These are phyloP conservation scores for Xenosphaeropsis pyriputrescens DNA, from an alignment of 2,329 filamentous ascomycete genomes.

Conservation along the genomic window DNA sequence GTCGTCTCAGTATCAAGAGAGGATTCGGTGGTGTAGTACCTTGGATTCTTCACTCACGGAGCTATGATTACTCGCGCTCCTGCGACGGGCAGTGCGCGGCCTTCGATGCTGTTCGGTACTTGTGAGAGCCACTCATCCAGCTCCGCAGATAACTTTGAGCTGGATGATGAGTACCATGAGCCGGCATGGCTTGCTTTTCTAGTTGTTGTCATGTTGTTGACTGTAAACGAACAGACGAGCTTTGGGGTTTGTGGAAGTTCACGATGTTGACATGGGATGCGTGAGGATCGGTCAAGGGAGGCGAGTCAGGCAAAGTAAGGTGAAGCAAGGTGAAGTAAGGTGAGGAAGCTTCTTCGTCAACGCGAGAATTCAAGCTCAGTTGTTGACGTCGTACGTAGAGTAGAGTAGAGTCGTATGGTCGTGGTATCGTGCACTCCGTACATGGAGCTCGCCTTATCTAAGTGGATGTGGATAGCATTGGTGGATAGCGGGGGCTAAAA, in stretches of 20 bases:
- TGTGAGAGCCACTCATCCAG: slow-evolving; percentile 61
- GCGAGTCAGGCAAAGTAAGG: too few species aligned
- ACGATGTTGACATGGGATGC: too few species aligned
- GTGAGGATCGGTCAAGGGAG: too few species aligned
- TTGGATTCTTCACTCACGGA: slow-evolving; percentile 46
- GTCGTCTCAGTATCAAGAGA: slow-evolving; percentile 3
- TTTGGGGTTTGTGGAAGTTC: neutral
- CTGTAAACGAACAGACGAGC: neutral
- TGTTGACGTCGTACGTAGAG: too few species aligned
- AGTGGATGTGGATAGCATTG: too few species aligned
- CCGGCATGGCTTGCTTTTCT: slow-evolving; percentile 64
- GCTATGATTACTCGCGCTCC: slow-evolving; percentile 79
- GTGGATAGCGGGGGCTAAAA: too few species aligned
- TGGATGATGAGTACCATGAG: slow-evolving; percentile 66
- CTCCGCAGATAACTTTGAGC: slow-evolving; percentile 43
- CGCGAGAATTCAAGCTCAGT: too few species aligned
- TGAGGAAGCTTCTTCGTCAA: too few species aligned
- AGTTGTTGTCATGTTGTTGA: slow-evolving; percentile 15
- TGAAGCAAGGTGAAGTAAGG: too few species aligned
- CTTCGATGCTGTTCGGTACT: slow-evolving; percentile 53
- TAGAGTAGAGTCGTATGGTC: too few species aligned
- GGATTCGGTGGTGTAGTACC: slow-evolving; percentile 8
- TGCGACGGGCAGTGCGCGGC: slow-evolving; percentile 46
- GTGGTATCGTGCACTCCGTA: too few species aligned
- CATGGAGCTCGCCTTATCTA: too few species aligned